These are phyloP conservation scores for Chlorella vulgaris DNA, from an alignment of 139 green algal genomes.

Conservation along the genomic window DNA sequence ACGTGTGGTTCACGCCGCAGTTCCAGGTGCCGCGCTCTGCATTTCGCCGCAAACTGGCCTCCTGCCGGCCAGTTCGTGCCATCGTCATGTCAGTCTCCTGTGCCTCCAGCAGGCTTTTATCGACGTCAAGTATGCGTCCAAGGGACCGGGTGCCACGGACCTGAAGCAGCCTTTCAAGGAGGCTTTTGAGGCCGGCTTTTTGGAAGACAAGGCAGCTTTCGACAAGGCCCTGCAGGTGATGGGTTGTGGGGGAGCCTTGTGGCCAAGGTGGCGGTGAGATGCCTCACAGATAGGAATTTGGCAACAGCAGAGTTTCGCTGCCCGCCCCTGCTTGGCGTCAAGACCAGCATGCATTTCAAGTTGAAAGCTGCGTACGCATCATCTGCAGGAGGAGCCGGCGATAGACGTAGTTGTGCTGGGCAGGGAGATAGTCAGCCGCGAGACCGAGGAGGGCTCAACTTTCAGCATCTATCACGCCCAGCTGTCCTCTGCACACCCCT, in stretches of 20 bases:
- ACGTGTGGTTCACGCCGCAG: conserved; percentile 52
- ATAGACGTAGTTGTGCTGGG: conserved; percentile 33
- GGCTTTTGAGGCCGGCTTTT: conserved; percentile 38
- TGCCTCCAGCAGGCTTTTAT: conserved; percentile 60
- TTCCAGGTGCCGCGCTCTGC: too few relatives aligned
- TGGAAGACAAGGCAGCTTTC: conserved; percentile 46
- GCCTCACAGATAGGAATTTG: too few relatives aligned
- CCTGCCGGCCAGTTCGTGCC: too few relatives aligned
- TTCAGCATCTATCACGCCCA: conserved; percentile 23
- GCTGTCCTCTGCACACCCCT: conserved; percentile 1
- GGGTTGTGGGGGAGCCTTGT: too few relatives aligned
- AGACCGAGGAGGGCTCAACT: conserved; percentile 3
- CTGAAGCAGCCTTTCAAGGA: conserved; percentile 36
- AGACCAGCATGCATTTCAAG: too few relatives aligned
- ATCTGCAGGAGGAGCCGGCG: conserved; percentile 20
- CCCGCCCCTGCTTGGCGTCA: not conserved
- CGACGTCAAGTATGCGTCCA: conserved; percentile 52
- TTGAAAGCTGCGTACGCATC: too few relatives aligned
- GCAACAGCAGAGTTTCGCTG: not conserved
- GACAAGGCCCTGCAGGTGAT: conserved; percentile 16
- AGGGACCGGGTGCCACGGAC: conserved; percentile 49
- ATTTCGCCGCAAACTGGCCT: not conserved
- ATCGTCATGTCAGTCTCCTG: too few relatives aligned
- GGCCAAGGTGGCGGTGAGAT: too few relatives aligned
- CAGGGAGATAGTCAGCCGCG: conserved; percentile 17